Evolutionary conservation across 2,329 filamentous ascomycete species (phyloP).

Genomic region (Aureobasidium sp.): DNA sequence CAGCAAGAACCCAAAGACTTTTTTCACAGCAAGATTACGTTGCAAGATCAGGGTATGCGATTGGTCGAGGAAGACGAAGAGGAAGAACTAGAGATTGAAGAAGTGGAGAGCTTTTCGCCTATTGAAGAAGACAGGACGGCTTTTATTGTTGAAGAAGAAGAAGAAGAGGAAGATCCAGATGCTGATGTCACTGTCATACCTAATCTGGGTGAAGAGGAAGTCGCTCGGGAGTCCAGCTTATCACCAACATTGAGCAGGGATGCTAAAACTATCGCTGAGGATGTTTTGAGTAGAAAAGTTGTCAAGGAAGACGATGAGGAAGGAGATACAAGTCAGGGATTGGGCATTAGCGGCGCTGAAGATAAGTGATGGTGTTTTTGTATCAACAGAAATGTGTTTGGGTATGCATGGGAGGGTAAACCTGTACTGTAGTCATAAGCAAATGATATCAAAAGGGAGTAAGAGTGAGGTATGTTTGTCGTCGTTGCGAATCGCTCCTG

Average conservation of each 20-base stretch:
- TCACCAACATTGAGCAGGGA: background rate
- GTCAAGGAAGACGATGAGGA: background rate
- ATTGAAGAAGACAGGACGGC: constrained; percentile 28
- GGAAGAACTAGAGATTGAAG: constrained; percentile 38
- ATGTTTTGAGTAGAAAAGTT: background rate
- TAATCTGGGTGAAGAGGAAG: background rate
- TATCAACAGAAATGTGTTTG: background rate
- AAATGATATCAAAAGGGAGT: background rate
- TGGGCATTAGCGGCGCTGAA: background rate
- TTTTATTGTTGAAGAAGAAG: background rate
- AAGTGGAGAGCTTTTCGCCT: constrained; percentile 54
- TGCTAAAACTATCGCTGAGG: background rate
- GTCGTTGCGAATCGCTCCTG: too few relatives aligned
- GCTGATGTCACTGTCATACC: background rate
- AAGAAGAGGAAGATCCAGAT: background rate
- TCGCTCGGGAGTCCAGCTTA: background rate
- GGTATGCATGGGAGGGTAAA: background rate
- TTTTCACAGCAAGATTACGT: background rate
- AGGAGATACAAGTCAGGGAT: background rate
- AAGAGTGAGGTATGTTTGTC: background rate
- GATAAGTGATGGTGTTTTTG: background rate
- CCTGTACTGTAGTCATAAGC: background rate
- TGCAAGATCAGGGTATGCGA: background rate
- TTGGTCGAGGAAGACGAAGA: constrained; percentile 20
- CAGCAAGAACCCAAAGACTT: background rate